Evolutionary conservation across 129 eudicot genomes (phyloP).

Genomic region (Flaveria trinervia): DNA sequence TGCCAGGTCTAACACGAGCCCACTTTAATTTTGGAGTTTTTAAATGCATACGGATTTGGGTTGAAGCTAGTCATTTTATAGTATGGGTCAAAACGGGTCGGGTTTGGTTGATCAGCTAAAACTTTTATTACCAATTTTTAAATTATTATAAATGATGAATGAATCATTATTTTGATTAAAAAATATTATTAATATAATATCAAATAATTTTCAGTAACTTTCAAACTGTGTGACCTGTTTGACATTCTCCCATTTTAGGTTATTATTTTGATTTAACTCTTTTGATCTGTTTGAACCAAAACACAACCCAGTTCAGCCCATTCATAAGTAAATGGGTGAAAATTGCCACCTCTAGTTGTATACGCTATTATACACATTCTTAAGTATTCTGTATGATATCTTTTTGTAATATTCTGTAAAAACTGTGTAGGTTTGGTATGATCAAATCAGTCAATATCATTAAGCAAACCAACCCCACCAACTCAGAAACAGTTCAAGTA

Average conservation of each 20-base stretch:
- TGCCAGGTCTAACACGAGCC: conserved; percentile 54
- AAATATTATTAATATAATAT: neutral
- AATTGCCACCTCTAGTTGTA: too few relatives aligned
- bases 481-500: conserved; percentile 34
- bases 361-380: too few relatives aligned
- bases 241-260: neutral
- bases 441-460: conserved; percentile 69
- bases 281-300: neutral
- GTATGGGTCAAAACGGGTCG: neutral
- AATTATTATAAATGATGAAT: neutral
- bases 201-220: neutral
- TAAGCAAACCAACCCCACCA: conserved; percentile 36
- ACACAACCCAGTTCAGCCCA: neutral
- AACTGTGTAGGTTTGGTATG: conserved; percentile 78
- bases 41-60: conserved; percentile 6
- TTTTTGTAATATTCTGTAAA: neutral
- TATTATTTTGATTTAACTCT: neutral
- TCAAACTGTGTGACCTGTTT: neutral
- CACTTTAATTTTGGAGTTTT: neutral
- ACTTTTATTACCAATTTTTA: neutral
- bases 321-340: neutral
- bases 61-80: neutral
- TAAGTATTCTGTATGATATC: too few relatives aligned
- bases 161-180: neutral
- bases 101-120: neutral